These are phyloP conservation scores for Trichomonas gallinae DNA, from an alignment of 208 protist genomes.

Conservation along the genomic window DNA sequence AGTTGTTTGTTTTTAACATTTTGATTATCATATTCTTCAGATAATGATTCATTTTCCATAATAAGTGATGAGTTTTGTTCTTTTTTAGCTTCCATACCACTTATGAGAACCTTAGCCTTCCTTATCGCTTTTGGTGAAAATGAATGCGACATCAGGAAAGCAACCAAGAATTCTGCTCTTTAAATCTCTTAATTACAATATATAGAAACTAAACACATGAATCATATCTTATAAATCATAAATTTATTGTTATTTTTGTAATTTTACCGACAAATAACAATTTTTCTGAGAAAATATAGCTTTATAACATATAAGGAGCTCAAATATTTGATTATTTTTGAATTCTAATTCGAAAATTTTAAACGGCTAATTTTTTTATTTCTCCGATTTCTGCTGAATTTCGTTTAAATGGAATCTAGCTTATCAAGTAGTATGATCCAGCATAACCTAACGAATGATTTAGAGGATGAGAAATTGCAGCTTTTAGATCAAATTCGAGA, in stretches of 20 bases:
- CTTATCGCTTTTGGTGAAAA: not conserved
- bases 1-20: not conserved
- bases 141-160: not conserved
- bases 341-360: not conserved
- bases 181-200: too few species aligned
- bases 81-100: not conserved
- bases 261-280: too few species aligned
- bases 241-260: too few species aligned
- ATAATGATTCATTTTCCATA: not conserved
- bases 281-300: too few species aligned
- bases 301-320: too few species aligned
- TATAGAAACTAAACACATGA: too few species aligned
- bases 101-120: not conserved
- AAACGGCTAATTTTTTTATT: not conserved
- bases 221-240: too few species aligned
- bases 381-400: not conserved
- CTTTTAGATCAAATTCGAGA: not conserved
- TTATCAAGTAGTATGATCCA: not conserved
- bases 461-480: not conserved
- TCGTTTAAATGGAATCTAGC: not conserved
- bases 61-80: not conserved
- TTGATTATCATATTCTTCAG: not conserved
- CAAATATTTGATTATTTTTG: too few species aligned
- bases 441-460: not conserved
- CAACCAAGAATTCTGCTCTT: too few species aligned